A percentile compares a stretch with the other conserved stretches of the same genome.
These are phyloP conservation scores for Hanseniaspora pseudoguilliermondii DNA, from an alignment of 805 yeast genomes.

Conservation along the genomic window DNA sequence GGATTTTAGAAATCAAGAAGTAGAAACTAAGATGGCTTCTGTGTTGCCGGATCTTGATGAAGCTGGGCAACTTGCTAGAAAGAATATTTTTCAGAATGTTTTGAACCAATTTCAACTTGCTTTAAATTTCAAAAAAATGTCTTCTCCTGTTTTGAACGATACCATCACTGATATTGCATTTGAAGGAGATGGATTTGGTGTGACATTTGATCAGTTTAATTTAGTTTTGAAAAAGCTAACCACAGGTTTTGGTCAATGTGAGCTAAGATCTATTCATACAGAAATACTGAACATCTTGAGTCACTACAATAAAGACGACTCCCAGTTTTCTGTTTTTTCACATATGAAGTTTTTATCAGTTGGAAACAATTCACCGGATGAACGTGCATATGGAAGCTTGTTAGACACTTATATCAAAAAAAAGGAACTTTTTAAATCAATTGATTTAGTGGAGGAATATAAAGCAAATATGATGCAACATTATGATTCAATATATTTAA, in stretches of 20 bases:
- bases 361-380: conserved; percentile 48
- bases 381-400: conserved; percentile 44
- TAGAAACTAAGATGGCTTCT: background rate
- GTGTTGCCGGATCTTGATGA: background rate
- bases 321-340: conserved; percentile 65
- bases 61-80: background rate
- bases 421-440: conserved; percentile 2
- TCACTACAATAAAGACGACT: conserved; percentile 16
- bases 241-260: background rate
- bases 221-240: background rate
- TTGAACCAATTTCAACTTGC: background rate
- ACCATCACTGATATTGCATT: background rate
- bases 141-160: background rate
- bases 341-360: conserved; percentile 70
- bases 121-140: background rate
- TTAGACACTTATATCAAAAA: background rate
- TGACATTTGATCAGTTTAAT: background rate
- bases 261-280: conserved; percentile 2
- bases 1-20: background rate
- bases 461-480: conserved; percentile 2
- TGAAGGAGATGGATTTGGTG: background rate
- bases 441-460: conserved; percentile 5
- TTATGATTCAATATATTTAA: background rate
- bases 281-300: background rate
- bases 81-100: background rate